Base-by-base conservation (phyloP, 257 asterid genomes). In the Eucommia ulmoides region DNA sequence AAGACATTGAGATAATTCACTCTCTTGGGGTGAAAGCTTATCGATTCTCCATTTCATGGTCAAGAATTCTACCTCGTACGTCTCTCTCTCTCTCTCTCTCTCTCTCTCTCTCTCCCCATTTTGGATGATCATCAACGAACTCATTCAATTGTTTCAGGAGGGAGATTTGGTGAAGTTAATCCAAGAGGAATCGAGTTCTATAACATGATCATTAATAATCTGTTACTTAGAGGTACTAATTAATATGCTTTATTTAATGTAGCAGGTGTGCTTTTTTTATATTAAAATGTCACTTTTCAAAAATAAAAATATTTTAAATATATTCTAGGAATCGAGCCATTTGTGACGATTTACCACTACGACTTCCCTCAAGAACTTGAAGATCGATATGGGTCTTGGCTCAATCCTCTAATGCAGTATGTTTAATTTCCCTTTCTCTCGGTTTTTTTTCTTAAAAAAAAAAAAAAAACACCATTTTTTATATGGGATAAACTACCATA, bases 11-110 rank as follows among this genome's bases (percentile, higher is more conserved):
- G 67, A 55, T 74, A 51, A 53, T 83, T 62, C 70, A 72, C 42
- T 74, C 81, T 23, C 81, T 76, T 22, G 91, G 91, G n/a, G 70
- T 78, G 51, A 56, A 66, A 58, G 66, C 89, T 26, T 86, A 83
- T 53, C 81, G 93, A 15, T 58, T 87, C 50, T 87, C 97, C 20
- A 83, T 87, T 71, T 86, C 96, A 2, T 83, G 96, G 96, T 66
- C 82, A 53, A 72, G 96, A 72, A 33, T 86, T 65, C 79, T 87
- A 53, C 96, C 96, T 9, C 70, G 94, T 86, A 73, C n/a, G n/a
- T n/a, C n/a, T n/a, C n/a, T n/a, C n/a, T n/a, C n/a, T n/a, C n/a
- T n/a, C n/a, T n/a, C n/a, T n/a, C n/a, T n/a, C n/a, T n/a, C n/a
- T n/a, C n/a, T n/a, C n/a, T n/a, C n/a, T n/a, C n/a, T n/a, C n/a